Evolutionary conservation across 768 basidiomycete genomes (phyloP).

Genomic region (Paxillus involutus): DNA sequence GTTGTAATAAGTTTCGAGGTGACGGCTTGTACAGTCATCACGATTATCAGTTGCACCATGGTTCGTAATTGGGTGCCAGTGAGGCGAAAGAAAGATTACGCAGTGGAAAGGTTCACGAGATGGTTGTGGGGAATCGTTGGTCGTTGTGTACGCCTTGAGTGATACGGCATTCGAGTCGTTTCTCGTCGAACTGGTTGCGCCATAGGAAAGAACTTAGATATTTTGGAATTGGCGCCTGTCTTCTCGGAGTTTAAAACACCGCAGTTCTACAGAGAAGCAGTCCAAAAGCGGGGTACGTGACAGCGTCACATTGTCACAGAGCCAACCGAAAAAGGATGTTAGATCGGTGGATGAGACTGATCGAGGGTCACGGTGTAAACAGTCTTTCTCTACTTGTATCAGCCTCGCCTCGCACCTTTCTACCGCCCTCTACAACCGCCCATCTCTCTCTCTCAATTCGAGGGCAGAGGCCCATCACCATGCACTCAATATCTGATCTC

Average conservation of each 20-base stretch:
- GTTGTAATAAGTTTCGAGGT: background rate
- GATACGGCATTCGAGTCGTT: no score
- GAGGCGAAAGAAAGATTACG: no score
- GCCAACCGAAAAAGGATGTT: conserved; percentile 26
- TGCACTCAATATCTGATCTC: conserved; percentile 88
- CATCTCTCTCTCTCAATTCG: background rate
- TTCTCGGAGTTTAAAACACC: background rate
- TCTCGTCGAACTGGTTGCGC: no score
- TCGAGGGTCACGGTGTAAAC: conserved; percentile 1
- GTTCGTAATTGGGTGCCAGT: no score
- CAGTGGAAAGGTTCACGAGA: no score
- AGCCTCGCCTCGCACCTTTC: background rate
- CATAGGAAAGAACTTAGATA: no score
- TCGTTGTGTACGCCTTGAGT: no score
- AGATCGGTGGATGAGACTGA: conserved; percentile 19
- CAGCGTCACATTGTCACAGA: conserved; percentile 13
- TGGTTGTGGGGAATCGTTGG: no score
- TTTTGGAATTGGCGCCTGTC: no score
- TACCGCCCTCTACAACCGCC: background rate
- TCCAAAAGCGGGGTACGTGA: background rate
- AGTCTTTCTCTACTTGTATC: background rate
- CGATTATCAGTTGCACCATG: no score
- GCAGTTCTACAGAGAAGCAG: background rate
- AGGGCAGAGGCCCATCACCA: background rate
- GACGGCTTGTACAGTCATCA: no score